phyloP scores from a whole-genome alignment of 2,329 filamentous ascomycete genomes.

The Metarhizium guizhouense region DNA sequence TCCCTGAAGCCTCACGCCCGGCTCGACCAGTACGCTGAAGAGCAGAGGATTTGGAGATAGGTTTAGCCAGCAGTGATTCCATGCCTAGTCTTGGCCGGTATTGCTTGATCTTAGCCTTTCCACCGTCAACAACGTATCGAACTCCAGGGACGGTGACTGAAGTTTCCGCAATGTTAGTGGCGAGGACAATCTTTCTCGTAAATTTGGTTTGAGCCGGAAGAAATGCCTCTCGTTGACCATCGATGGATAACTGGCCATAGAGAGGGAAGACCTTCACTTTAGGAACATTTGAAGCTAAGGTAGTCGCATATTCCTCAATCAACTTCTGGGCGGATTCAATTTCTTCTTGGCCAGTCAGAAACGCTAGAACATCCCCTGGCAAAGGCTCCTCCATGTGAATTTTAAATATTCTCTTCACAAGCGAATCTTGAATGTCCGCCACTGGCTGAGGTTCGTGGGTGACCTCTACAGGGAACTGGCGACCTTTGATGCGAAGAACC shows the following conservation, averaged over 20 bases:
- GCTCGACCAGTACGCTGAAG: slow-evolving; percentile 88
- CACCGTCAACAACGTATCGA: slow-evolving; percentile 82
- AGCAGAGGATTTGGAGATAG: slow-evolving; percentile 87
- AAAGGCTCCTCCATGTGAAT: slow-evolving; percentile 81
- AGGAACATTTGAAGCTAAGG: slow-evolving; percentile 66
- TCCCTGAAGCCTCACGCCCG: slow-evolving; percentile 82
- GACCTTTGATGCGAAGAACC: slow-evolving; percentile 66
- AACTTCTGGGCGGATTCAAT: slow-evolving; percentile 76
- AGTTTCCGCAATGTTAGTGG: slow-evolving; percentile 98
- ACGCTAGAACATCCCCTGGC: slow-evolving; percentile 90
- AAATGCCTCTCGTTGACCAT: slow-evolving; percentile 81
- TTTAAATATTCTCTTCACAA: slow-evolving; percentile 74
- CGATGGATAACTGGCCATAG: slow-evolving; percentile 82
- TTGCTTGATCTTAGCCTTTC: slow-evolving; percentile 90
- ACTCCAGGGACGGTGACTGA: slow-evolving; percentile 94
- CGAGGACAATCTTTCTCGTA: slow-evolving; percentile 81
- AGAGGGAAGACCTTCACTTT: slow-evolving; percentile 67
- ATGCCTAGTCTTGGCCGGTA: slow-evolving; percentile 78
- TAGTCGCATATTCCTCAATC: slow-evolving; percentile 69
- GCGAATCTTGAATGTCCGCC: slow-evolving; percentile 71
- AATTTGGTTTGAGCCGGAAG: slow-evolving; percentile 58
- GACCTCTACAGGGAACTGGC: slow-evolving; percentile 77
- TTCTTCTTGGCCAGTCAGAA: slow-evolving; percentile 86
- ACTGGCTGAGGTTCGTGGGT: slow-evolving; percentile 67
- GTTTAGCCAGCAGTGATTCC: slow-evolving; percentile 81